These are phyloP conservation scores for Stephanodiscus minutulus DNA, from an alignment of 108 stramenopile genomes.

Conservation along the genomic window DNA sequence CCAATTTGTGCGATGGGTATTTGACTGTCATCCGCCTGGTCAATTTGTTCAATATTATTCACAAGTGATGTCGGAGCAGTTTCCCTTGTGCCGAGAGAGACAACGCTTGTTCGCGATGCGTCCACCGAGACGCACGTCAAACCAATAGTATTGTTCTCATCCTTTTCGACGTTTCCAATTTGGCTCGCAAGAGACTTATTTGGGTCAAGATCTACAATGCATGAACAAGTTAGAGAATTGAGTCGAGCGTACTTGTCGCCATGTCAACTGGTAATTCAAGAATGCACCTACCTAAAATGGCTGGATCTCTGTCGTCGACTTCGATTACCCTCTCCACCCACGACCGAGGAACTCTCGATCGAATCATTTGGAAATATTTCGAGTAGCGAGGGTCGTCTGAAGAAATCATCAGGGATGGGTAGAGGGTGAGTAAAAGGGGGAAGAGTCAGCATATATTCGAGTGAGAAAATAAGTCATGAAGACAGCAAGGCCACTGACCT, in stretches of 20 bases:
- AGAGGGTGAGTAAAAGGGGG: conserved; percentile 1
- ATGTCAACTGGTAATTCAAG: too few species aligned
- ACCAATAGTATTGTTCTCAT: conserved; percentile 23
- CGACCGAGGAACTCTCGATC: conserved; percentile 43
- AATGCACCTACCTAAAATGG: conserved; percentile 29
- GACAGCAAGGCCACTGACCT: conserved; percentile 3
- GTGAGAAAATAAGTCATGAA: too few species aligned
- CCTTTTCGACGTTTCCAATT: conserved; percentile 20
- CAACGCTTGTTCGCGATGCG: conserved; percentile 23
- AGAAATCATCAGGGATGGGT: neutral
- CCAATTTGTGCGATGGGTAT: conserved; percentile 31
- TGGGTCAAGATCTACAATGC: conserved; percentile 38
- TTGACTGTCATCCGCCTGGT: conserved; percentile 1
- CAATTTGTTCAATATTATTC: neutral
- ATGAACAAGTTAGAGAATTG: neutral
- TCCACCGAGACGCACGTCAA: conserved; percentile 16
- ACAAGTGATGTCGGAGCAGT: neutral
- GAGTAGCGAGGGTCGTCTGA: conserved; percentile 40
- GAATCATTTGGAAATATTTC: conserved; percentile 56
- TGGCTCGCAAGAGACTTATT: conserved; percentile 55
- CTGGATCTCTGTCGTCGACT: conserved; percentile 52
- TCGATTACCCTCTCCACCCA: conserved; percentile 54
- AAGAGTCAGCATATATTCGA: neutral
- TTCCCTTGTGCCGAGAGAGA: conserved; percentile 6
- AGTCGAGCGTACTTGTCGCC: neutral